A percentile compares a stretch with the other conserved stretches of the same genome.
Evolutionary conservation across 1,139 yeast species (phyloP).

Genomic region (Debaryomyces robertsiae): DNA sequence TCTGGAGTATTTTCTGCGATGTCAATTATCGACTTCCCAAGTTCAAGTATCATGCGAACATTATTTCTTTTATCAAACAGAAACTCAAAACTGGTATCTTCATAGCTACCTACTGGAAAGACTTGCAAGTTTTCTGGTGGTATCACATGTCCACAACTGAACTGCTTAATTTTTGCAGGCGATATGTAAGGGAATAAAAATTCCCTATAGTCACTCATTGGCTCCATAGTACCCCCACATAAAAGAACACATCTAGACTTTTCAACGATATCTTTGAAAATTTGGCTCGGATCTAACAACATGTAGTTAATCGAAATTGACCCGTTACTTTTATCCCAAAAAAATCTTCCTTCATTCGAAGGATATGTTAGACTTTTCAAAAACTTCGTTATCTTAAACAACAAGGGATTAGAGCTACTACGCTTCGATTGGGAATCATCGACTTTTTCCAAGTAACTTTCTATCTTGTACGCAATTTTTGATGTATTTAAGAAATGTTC

Average conservation of each 20-base stretch:
- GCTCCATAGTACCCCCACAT: conserved; percentile 98
- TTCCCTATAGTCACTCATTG: conserved; percentile 67
- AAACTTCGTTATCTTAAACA: conserved; percentile 69
- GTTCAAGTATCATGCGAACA: conserved; percentile 42
- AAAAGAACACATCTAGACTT: conserved; percentile 71
- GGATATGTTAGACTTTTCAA: conserved; percentile 71
- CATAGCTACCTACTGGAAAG: conserved; percentile 44
- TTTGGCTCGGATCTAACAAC: conserved; percentile 77
- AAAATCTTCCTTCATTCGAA: conserved; percentile 77
- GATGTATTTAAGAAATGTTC: conserved; percentile 65
- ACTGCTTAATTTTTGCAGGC: conserved; percentile 46
- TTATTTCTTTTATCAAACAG: conserved; percentile 66
- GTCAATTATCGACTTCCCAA: conserved; percentile 54
- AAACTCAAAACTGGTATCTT: conserved; percentile 53
- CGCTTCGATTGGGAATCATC: conserved; percentile 14
- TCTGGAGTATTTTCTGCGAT: conserved; percentile 56
- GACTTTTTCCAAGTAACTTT: conserved; percentile 60
- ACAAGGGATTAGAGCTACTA: conserved; percentile 51
- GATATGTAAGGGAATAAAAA: conserved; percentile 64
- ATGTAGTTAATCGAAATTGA: conserved; percentile 59
- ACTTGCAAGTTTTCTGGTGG: conserved; percentile 70
- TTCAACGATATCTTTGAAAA: conserved; percentile 66
- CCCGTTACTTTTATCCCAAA: conserved; percentile 51
- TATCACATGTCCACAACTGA: conserved; percentile 84
- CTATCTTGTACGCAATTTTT: conserved; percentile 83